Evolutionary conservation across 2,329 filamentous ascomycete species (phyloP), one percentile per base, ranked within the genome.

Genomic region (Fusarium phyllophilum): DNA sequence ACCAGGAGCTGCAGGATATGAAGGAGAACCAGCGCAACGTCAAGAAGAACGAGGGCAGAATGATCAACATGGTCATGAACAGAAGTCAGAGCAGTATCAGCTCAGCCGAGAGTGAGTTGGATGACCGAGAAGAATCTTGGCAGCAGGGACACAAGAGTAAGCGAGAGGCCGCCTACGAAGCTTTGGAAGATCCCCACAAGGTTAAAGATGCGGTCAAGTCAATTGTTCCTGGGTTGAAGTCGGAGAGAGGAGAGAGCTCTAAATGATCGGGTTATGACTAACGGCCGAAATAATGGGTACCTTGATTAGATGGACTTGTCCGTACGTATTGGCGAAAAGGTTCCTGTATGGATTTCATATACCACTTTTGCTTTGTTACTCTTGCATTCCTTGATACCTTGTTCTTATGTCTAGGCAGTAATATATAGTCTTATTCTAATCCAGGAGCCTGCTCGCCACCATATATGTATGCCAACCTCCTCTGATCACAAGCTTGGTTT

Each of bases 11-110:
- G 82, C 83, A 87, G 48, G 86, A 90, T 68, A 88, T 97, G 85
- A 98, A 98, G 85, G 84, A 91, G 46, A 88, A 91, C 69, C 95
- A 97, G 84, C 85, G 90, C 33, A 89, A 92, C 66, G 84, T 88
- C 74, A 97, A 96, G 88, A 93, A 93, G 86, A 84, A 85, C 45
- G 86, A 89, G 76, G 88, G 89, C 36, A 76, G 79, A 14, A 80
- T 84, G 66, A 76, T 91, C 39, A 83, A 86, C 62, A 85, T 91
- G 82, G 87, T 91, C 42, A 84, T 89, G 79, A 89, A 90, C 79
- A 84, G 85, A 46, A 91, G 87, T 74, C 83, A 85, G 17, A 88
- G 84, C 78, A 85, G 82, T 59, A 77, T 89, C 70, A 89, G 87
- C 78, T 89, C 87, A 7, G 85, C 84, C 38, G 85, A 89, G 81